Base-by-base conservation (phyloP, 1,284 basidiomycete species). In the Trichosporon inkin region DNA sequence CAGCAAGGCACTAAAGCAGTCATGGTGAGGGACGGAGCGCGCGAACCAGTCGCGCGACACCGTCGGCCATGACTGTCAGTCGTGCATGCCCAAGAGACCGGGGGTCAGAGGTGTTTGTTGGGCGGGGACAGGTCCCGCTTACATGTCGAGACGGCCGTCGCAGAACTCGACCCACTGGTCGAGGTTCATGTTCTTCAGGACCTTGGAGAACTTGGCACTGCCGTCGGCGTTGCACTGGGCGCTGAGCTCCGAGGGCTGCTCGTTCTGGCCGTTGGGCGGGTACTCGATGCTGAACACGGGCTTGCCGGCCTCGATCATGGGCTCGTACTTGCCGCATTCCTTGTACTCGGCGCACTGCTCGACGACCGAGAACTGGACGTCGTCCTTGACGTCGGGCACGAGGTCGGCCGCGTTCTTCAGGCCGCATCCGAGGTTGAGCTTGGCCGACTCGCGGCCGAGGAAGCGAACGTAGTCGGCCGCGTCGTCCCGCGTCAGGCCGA, bases 361-460 rank as follows among this genome's bases (percentile, higher is more conserved):
- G 49, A 60, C 57, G 56, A 63, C 58, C 5, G 56, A 51, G 24
- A 60, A 63, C 19, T 58, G 56, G 14, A 58, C 47, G 6, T 16
- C 10, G 2, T 34, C 36, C 10, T 24, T 0, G n/a, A 58, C 53
- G 0, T 19, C 7, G 35, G 55, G 35, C 10, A 60, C 22, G 10
- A 60, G 41, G 20, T 57, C 63, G 11, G 63, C 69, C 4, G 71
- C 66, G 53, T 76, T 78, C 67, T 78, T 77, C 36, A 77, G 68
- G 28, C 66, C 70, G 35, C 24, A 53, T 10, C 58, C 28, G 47
- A 63, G 64, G 38, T 64, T 47, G 16, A 56, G 38, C 36, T 63
- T 61, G 6, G 68, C 65, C 6, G 67, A 68, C 8, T 66, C 53
- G 16, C 1, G 17, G 7, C 68, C 64, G 5, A 77, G 64, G 64